phyloP scores from a whole-genome alignment of 2,329 filamentous ascomycete species.

The Mollisia scopiformis region DNA sequence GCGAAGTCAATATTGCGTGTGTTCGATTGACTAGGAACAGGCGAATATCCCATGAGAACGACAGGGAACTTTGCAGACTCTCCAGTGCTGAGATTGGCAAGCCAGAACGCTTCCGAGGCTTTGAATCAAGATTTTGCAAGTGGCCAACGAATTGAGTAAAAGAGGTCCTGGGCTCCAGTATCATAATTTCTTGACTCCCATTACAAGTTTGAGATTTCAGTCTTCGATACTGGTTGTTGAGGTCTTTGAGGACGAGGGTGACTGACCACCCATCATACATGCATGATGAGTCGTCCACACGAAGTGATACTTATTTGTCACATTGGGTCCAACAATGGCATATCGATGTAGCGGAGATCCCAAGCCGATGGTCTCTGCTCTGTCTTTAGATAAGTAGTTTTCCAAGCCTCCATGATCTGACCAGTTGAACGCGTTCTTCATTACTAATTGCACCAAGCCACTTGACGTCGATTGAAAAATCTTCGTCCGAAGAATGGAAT shows the following conservation, averaged over 20 bases:
- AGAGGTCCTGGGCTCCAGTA: neutral
- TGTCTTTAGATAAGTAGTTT: conserved; percentile 16
- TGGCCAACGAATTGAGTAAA: neutral
- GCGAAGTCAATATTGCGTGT: neutral
- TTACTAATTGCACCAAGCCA: conserved; percentile 22
- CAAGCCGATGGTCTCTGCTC: neutral
- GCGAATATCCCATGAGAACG: neutral
- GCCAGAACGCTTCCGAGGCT: neutral
- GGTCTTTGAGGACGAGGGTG: conserved; percentile 33
- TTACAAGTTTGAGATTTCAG: conserved; percentile 24
- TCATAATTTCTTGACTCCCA: neutral
- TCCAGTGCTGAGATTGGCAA: neutral
- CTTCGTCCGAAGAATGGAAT: conserved; percentile 18
- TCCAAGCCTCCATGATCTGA: conserved; percentile 15
- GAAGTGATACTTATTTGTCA: neutral
- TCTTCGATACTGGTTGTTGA: conserved; percentile 16
- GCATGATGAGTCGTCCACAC: conserved; percentile 8
- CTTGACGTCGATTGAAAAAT: conserved; percentile 34
- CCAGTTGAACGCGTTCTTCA: conserved; percentile 18
- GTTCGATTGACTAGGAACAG: neutral
- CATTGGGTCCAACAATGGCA: neutral
- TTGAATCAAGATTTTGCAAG: neutral
- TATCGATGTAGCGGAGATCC: neutral
- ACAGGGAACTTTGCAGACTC: neutral
- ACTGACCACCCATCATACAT: conserved; percentile 17